These are phyloP conservation scores for Cardamine chenopodiifolia DNA, from an alignment of 345 rosid genomes.

Conservation along the genomic window DNA sequence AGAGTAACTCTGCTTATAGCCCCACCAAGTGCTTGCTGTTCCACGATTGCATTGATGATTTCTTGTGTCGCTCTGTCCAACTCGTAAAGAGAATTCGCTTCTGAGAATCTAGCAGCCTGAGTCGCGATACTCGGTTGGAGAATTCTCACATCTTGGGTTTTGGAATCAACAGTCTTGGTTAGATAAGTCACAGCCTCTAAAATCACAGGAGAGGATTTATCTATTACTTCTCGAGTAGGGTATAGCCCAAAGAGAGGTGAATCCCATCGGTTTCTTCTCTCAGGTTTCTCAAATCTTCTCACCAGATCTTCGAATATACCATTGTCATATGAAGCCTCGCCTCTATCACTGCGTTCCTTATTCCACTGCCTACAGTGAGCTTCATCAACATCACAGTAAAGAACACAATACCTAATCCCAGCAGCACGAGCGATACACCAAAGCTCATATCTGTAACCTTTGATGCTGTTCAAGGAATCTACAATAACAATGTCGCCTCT, in stretches of 20 bases:
- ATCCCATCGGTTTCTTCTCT: conserved; percentile 94
- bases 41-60: conserved; percentile 68
- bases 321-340: conserved; percentile 63
- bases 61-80: conserved; percentile 90
- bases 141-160: conserved; percentile 68
- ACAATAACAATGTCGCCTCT: conserved; percentile 78
- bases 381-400: conserved; percentile 75
- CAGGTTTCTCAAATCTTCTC: conserved; percentile 91
- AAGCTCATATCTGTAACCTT: conserved; percentile 91
- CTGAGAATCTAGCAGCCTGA: conserved; percentile 64
- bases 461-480: conserved; percentile 92
- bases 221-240: conserved; percentile 61
- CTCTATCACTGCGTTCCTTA: conserved; percentile 63
- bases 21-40: conserved; percentile 79
- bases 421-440: conserved; percentile 98
- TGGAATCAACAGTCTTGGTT: conserved; percentile 75
- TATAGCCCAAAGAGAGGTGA: conserved; percentile 83
- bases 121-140: conserved; percentile 97
- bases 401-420: conserved; percentile 78
- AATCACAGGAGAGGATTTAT: conserved; percentile 63
- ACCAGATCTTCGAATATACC: conserved; percentile 73
- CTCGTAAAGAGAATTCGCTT: conserved; percentile 83
- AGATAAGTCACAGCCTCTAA: conserved; percentile 74
- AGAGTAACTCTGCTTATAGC: conserved; percentile 60
- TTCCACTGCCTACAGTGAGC: conserved; percentile 75